Base-by-base conservation (phyloP, 1,284 basidiomycete genomes). In the Erythrobasidium hasegawianum region DNA sequence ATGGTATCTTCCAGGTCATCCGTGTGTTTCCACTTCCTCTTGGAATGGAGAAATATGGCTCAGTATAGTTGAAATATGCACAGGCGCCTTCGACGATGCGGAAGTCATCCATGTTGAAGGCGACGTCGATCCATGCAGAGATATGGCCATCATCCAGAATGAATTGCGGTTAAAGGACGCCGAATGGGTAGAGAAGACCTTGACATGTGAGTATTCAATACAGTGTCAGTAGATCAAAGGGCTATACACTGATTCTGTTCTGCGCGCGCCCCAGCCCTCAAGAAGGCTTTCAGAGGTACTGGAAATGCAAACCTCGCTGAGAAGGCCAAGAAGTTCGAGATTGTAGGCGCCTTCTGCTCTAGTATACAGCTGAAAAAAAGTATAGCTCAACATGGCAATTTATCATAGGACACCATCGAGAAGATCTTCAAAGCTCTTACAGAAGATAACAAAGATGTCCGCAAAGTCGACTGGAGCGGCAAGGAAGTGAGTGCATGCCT, bases 21-120 rank as follows among this genome's bases (percentile, higher is more conserved):
- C 90, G 96, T 73, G 33, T 61, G 72, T 70, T 24, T 24, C 43
- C 7, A 47, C 4, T 47, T 47, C n/a, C 5, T 47, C 7, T 47
- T 5, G 43, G 43, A 33, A 33, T 8, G 47, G n/a, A 29, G 0
- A n/a, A 14, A 43, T 18, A 13, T 1, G 14, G 13, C 1, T n/a
- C n/a, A n/a, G n/a, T 11, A 18, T 41, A 7, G 45, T 11, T 14
- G 13, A 16, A n/a, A 26, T 2, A 14, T 0, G 3, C 10, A 20
- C 58, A 74, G 73, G 73, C 39, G 93, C 94, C 7, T 99, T 99
- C 77, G 95, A 97, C 76, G 96, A 99, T 75, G 89, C 92, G 40
- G 96, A 99, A 76, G 93, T 99, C 77, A 97, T 91, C 72, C 96
- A 99, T 79, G 96, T 98, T 74, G 96, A 98, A 79, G 96, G 96